Evolutionary conservation across 148 eudicot genomes (phyloP).

Genomic region (Chenopodium quinoa): DNA sequence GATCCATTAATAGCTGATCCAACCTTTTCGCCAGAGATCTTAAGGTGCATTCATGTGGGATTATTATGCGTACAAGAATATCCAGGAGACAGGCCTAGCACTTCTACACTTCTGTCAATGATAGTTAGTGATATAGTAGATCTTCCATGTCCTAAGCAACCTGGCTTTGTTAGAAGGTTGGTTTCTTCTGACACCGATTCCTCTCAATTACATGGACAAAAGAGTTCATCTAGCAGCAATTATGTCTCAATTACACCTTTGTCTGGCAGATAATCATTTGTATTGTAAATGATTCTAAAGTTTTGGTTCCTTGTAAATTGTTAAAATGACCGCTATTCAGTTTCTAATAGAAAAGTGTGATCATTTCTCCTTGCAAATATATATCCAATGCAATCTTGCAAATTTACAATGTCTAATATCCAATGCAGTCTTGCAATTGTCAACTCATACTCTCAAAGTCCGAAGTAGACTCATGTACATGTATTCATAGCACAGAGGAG

Average conservation of each 20-base stretch:
- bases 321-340: no score
- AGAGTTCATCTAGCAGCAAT: conserved; percentile 17
- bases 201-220: background rate
- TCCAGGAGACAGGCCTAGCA: conserved; percentile 26
- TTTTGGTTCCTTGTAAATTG: no score
- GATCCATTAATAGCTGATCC: conserved; percentile 30
- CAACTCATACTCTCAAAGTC: no score
- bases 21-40: background rate
- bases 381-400: no score
- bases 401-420: no score
- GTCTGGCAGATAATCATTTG: conserved; percentile 15
- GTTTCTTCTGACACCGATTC: conserved; percentile 20
- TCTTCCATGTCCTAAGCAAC: conserved; percentile 33
- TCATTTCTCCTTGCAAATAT: no score
- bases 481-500: no score
- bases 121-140: conserved; percentile 25
- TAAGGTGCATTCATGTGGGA: conserved; percentile 33
- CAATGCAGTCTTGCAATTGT: no score
- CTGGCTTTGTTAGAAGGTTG: conserved; percentile 28
- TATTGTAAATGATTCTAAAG: background rate
- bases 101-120: conserved; percentile 29
- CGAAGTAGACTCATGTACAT: no score
- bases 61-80: background rate
- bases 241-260: conserved; percentile 22
- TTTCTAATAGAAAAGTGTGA: no score